Evolutionary conservation across 2,329 filamentous ascomycete genomes (phyloP), one percentile per base, ranked within the genome.

Genomic region (Xylaria hypoxylon): DNA sequence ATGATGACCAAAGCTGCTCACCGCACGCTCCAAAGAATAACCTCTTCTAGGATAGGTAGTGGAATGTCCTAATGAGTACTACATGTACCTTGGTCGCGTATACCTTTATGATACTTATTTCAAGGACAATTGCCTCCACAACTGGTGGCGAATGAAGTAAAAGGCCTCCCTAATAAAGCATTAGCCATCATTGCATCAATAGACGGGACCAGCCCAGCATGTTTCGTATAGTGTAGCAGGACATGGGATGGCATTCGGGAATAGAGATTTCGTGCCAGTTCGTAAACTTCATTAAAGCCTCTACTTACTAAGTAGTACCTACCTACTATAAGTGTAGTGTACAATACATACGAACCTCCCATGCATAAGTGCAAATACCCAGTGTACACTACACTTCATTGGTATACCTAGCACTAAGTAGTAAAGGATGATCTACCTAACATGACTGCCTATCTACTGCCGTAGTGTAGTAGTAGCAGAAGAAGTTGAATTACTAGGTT

Each of bases 71-170:
- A n/a, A n/a, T n/a, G n/a, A n/a, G n/a, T n/a, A n/a, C n/a, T n/a
- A n/a, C n/a, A n/a, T n/a, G n/a, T n/a, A n/a, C n/a, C n/a, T n/a
- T n/a, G n/a, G n/a, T n/a, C n/a, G n/a, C n/a, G n/a, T n/a, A n/a
- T n/a, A n/a, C n/a, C n/a, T n/a, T n/a, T n/a, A n/a, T n/a, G n/a
- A n/a, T 51, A 28, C 33, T 26, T 19, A 35, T 35, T 17, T 28
- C 26, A 33, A 45, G 26, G 26, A 47, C 62, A 40, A 48, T 48
- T 45, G 48, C 55, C 38, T 59, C 62, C 48, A 57, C 47, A n/a
- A 57, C 48, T 55, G 31, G 62, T 48, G 44, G 31, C 24, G 40
- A 38, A 53, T 17, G 17, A 51, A 47, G n/a, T n/a, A 5, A 55
- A 56, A 15, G 13, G 38, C 17, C 19, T 6, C 26, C n/a, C 28